phyloP scores from a whole-genome alignment of 106 monocot species.

The Cymbidium sinense region DNA sequence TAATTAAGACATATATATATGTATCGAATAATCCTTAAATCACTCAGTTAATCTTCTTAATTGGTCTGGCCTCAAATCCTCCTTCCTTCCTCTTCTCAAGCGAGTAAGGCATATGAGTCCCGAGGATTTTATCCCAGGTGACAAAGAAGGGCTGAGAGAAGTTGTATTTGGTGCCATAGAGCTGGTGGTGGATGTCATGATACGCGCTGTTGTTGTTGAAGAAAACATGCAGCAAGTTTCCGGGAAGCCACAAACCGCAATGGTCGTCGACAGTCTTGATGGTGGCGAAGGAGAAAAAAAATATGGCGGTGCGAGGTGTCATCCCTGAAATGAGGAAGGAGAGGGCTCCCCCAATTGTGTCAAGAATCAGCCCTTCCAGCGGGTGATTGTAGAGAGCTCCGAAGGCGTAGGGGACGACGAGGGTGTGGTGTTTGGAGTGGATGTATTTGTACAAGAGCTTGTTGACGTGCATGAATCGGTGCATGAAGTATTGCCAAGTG shows the following conservation, averaged over 20 bases:
- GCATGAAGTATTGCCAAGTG: slow-evolving; percentile 32
- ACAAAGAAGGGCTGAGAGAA: slow-evolving; percentile 38
- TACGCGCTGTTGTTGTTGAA: slow-evolving; percentile 29
- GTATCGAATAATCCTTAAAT: not conserved
- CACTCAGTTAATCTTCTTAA: slow-evolving; percentile 7
- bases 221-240: slow-evolving; percentile 10
- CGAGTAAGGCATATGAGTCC: slow-evolving; percentile 31
- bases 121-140: slow-evolving; percentile 38
- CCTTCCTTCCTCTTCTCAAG: slow-evolving; percentile 32
- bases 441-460: slow-evolving; percentile 32
- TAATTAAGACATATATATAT: too few relatives aligned
- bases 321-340: slow-evolving; percentile 14
- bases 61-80: slow-evolving; percentile 24
- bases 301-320: slow-evolving; percentile 13
- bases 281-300: slow-evolving; percentile 19
- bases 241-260: slow-evolving; percentile 20
- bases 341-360: slow-evolving; percentile 14
- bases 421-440: slow-evolving; percentile 24
- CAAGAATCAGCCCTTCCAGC: slow-evolving; percentile 5
- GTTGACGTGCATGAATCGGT: slow-evolving; percentile 28
- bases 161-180: slow-evolving; percentile 35
- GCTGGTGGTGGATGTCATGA: slow-evolving; percentile 35
- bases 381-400: slow-evolving; percentile 21
- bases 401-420: slow-evolving; percentile 12
- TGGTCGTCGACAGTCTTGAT: slow-evolving; percentile 18